phyloP scores from a whole-genome alignment of 208 protist species.

The Leishmania tarentolae region DNA sequence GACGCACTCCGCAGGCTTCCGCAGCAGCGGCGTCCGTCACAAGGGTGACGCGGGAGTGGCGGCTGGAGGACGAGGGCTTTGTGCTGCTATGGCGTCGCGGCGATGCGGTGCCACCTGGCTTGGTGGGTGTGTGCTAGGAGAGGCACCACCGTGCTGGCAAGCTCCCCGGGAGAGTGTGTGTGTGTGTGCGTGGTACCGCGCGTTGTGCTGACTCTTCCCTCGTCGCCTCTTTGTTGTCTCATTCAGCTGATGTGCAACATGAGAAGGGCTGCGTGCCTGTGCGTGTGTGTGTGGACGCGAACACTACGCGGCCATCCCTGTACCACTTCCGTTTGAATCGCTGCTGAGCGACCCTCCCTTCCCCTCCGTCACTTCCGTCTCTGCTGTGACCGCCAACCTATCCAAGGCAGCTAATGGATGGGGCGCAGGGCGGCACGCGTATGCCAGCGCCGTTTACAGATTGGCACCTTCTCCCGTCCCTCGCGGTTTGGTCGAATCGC shows the following conservation, averaged over 20 bases:
- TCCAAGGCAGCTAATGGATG: not conserved
- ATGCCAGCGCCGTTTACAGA: not conserved
- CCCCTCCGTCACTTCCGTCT: not conserved
- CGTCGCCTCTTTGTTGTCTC: not conserved
- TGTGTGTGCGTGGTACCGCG: not conserved
- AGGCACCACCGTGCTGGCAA: not conserved
- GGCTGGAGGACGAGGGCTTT: conserved; percentile 53
- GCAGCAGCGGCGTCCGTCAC: conserved; percentile 1
- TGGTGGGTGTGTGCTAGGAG: conserved; percentile 13
- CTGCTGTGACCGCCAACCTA: not conserved
- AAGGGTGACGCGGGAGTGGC: conserved; percentile 39
- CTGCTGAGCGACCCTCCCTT: not conserved
- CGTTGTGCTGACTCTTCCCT: conserved; percentile 13
- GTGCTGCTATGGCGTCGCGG: conserved; percentile 74
- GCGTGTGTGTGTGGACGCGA: not conserved
- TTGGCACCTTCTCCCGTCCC: not conserved
- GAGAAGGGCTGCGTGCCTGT: not conserved
- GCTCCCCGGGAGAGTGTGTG: not conserved
- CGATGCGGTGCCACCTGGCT: conserved; percentile 57
- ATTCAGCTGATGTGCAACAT: not conserved
- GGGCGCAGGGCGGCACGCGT: not conserved
- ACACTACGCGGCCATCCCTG: not conserved
- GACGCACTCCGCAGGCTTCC: not conserved
- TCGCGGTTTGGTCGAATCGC: not conserved
- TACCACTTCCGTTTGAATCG: not conserved